Percentiles rank a stretch among this genome's conserved stretches.
Conservation (phyloP, 179 eudicot species). For the Camellia oleifera region DNA sequence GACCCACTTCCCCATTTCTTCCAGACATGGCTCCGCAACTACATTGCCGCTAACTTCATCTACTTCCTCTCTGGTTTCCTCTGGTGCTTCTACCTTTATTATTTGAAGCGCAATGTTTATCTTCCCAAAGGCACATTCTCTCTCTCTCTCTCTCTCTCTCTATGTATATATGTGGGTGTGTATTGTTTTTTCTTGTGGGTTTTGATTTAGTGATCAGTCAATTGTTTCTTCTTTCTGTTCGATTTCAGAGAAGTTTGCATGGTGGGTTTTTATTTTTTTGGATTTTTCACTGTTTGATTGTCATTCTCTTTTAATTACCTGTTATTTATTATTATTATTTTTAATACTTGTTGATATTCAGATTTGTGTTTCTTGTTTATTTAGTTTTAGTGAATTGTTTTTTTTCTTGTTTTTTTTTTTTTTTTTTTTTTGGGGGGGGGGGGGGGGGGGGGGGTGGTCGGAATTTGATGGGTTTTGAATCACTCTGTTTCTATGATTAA, state of each 20-base stretch:
- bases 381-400: not conserved
- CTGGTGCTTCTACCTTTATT: constrained; percentile 90
- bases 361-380: not conserved
- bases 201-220: not conserved
- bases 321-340: too few relatives aligned
- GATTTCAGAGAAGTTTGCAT: not conserved
- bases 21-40: constrained; percentile 81
- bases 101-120: constrained; percentile 69
- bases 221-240: not conserved
- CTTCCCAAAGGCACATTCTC: constrained; percentile 67
- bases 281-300: not conserved
- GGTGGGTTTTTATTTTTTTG: not conserved
- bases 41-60: constrained; percentile 52
- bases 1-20: constrained; percentile 55
- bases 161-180: not conserved
- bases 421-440: too few relatives aligned
- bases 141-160: not conserved
- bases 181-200: not conserved
- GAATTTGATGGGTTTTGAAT: not conserved
- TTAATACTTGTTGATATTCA: too few relatives aligned
- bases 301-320: not conserved
- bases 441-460: not conserved
- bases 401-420: not conserved
- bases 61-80: constrained; percentile 67
- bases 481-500: not conserved